Evolutionary conservation across 495 filamentous ascomycete genomes (phyloP), one percentile per base, ranked within the genome.

Genomic region (Tuber melanosporum): DNA sequence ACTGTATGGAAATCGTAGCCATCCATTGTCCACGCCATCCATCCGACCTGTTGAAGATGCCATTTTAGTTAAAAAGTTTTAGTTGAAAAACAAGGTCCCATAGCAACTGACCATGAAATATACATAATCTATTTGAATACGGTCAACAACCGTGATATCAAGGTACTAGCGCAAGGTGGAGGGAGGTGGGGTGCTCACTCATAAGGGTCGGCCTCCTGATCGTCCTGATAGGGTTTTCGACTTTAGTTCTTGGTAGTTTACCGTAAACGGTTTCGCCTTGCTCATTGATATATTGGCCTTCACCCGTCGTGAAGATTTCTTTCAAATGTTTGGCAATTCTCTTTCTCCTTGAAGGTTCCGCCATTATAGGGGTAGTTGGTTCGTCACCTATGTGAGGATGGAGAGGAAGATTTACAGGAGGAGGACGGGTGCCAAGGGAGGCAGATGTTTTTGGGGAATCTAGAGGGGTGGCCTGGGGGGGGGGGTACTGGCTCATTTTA

Each of bases 1-100:
- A 94, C 85, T 5, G 92, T 90, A 82, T 93, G 90, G 84, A 94
- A 94, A 84, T 94, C 92, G 84, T 83, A 83, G 32, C 82, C 82
- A 46, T 83, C 82, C 79, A 83, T 83, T 22, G 82, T 83, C 82
- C 82, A 83, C n/a, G 82, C 82, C 82, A 83, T 83, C 82, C 83
- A 83, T 32, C 57, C 57, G 8, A 47, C 42, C n/a, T 36, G 26
- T 80, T 32, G 76, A 72, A 72, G 32, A 3, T 47, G 1, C 39
- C 10, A 10, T 44, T 44, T 39, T 22, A 62, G 32, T 10, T 26
- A 17, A 70, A 72, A 41, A 41, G 39, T n/a, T 71, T 66, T 19
- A 5, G 19, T 7, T 57, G 36, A 26, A 46, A 14, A 44, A 46
- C 8, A 44, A n/a, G 7, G n/a, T 8, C 43, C 26, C 49, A 76